Evolutionary conservation across 2,329 filamentous ascomycete species (phyloP).

Genomic region (Cordyceps tenuipes): DNA sequence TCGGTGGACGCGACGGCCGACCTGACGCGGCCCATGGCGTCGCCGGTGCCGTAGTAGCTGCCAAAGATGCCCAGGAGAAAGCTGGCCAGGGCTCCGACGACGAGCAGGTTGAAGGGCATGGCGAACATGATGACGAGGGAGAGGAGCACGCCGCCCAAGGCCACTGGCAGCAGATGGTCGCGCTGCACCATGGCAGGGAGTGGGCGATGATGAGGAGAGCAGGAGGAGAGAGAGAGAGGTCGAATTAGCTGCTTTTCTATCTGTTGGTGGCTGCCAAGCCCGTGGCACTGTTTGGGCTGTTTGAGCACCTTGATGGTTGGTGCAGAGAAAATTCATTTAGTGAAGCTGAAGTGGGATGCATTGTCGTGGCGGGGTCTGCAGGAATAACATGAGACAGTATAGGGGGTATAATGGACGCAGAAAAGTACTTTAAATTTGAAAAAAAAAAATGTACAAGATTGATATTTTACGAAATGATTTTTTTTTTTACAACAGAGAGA

Average conservation of each 20-base stretch:
- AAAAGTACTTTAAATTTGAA: background rate
- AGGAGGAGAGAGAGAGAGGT: background rate
- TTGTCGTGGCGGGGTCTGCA: background rate
- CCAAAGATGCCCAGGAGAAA: conserved; percentile 1
- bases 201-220: background rate
- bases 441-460: too few species aligned
- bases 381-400: background rate
- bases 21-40: background rate
- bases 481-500: too few species aligned
- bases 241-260: background rate
- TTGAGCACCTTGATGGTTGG: conserved; percentile 7
- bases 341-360: background rate
- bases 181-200: conserved; percentile 5
- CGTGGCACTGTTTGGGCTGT: conserved; percentile 1
- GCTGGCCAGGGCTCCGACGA: background rate
- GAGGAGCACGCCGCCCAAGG: conserved; percentile 2
- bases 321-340: background rate
- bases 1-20: background rate
- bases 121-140: conserved; percentile 8
- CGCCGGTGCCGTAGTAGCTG: background rate
- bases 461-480: too few species aligned
- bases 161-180: conserved; percentile 1
- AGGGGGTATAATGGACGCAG: background rate
- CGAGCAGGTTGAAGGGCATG: conserved; percentile 2
- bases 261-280: background rate